Evolutionary conservation across 1,284 basidiomycete species (phyloP).

Genomic region (Heterobasidion annosum): DNA sequence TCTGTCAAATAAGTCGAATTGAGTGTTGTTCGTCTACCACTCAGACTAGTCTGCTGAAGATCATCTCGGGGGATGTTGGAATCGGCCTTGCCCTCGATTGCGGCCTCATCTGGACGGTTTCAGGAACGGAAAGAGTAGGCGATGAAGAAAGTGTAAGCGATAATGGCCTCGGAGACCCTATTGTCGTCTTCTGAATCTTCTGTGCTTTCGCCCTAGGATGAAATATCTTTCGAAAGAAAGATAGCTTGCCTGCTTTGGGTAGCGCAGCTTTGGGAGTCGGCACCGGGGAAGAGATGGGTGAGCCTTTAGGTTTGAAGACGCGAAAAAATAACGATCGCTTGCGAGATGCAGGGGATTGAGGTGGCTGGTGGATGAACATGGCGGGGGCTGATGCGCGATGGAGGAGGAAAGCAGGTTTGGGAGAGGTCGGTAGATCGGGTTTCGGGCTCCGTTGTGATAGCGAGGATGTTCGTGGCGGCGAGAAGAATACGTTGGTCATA

Average conservation of each 20-base stretch:
- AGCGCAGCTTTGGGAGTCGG: background rate
- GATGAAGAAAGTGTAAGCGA: no score
- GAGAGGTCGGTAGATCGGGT: conserved; percentile 6
- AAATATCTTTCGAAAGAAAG: background rate
- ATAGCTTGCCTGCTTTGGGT: background rate
- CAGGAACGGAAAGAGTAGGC: no score
- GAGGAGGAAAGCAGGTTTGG: conserved; percentile 7
- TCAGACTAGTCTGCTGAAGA: no score
- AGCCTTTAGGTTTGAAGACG: background rate
- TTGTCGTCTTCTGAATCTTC: no score
- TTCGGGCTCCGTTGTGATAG: background rate
- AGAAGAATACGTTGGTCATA: background rate
- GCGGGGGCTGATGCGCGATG: background rate
- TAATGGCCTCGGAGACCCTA: no score
- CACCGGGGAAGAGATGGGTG: background rate
- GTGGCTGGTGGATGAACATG: background rate
- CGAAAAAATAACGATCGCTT: background rate
- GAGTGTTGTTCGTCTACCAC: no score
- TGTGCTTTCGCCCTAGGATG: no score
- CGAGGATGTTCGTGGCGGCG: background rate
- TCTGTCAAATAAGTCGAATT: no score
- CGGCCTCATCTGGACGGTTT: no score
- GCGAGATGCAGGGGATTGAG: background rate
- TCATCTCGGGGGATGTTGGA: no score
- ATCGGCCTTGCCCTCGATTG: no score